These are phyloP conservation scores for Leishmania mexicana DNA, from an alignment of 208 protist species.

Conservation along the genomic window DNA sequence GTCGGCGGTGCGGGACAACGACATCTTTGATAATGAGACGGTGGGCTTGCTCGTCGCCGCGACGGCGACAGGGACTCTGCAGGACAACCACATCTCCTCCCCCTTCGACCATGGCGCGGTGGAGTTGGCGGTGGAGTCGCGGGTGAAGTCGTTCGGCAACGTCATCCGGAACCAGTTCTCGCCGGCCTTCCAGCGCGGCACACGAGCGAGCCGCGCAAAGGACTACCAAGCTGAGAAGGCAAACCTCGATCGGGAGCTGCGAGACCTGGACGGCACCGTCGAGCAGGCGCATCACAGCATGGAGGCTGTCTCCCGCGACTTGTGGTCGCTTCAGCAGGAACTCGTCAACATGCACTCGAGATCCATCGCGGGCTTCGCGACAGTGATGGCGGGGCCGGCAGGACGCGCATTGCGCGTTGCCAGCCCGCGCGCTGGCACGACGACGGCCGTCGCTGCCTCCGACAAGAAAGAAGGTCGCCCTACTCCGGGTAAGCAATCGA, in stretches of 20 bases:
- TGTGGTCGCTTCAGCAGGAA: slow-evolving; percentile 27
- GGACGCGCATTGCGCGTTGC: slow-evolving; percentile 12
- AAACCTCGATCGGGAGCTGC: slow-evolving; percentile 35
- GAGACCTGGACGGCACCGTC: slow-evolving; percentile 21
- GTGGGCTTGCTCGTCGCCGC: slow-evolving; percentile 49
- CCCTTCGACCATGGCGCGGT: slow-evolving; percentile 59
- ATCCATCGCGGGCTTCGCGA: slow-evolving; percentile 10
- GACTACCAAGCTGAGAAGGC: slow-evolving; percentile 47
- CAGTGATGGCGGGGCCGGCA: slow-evolving; percentile 16
- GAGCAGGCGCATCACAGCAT: slow-evolving; percentile 18
- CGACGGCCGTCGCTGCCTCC: not conserved
- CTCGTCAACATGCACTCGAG: slow-evolving; percentile 22
- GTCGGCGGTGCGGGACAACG: slow-evolving; percentile 54
- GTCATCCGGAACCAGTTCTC: slow-evolving; percentile 88
- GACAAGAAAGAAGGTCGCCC: not conserved
- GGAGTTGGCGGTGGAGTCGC: slow-evolving; percentile 53
- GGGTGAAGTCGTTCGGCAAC: slow-evolving; percentile 63
- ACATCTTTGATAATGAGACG: slow-evolving; percentile 83
- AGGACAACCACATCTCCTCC: slow-evolving; percentile 77
- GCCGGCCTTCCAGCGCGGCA: slow-evolving; percentile 72
- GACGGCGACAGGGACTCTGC: slow-evolving; percentile 51
- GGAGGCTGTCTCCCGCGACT: slow-evolving; percentile 6
- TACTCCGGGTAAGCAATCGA: not conserved
- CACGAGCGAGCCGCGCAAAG: slow-evolving; percentile 52
- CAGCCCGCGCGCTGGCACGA: not conserved